Evolutionary conservation across 257 asterid genomes (phyloP), one percentile per base, ranked within the genome.

Genomic region (Rauvolfia tetraphylla): DNA sequence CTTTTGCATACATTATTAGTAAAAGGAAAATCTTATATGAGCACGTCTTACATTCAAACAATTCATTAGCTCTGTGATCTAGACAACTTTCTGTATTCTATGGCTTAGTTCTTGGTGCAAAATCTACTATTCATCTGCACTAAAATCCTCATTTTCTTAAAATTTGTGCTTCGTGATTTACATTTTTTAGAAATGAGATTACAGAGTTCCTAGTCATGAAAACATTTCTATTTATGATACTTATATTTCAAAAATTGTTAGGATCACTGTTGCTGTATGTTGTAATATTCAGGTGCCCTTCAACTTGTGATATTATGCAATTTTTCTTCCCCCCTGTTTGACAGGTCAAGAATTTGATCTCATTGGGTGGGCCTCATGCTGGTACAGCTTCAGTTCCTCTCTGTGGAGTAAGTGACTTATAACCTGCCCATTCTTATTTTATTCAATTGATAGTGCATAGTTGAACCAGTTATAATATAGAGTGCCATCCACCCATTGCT

Each of bases 321-420:
- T 10, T 25, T 73, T 63, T 57, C 34, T 54, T 13, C 75, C 51
- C 34, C 20, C n/a, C 11, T 42, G 0, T 44, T 42, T 71, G 73
- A 76, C 86, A 92, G 98, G 97, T 95, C 29, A 90, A 89, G 85
- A 95, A 95, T 76, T 89, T 89, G 34, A 79, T 92, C 61, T 90
- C 98, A 79, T 82, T 94, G 15, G 98, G 96, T 76, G 98, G 98
- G 71, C 98, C 98, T 74, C 98, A 95, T 85, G 97, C 98, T 33
- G 98, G 98, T 71, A 95, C 97, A 77, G 98, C 98, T 82, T 95
- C 98, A 42, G 96, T 92, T 85, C 98, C 98, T 77, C 88, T 95
- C 46, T 95, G 98, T 81, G 98, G 98, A 53, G 98, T 92, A 88
- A 85, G 97, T 89, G 80, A 57, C 75, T 68, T 72, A 3, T 42